Percentiles rank a stretch among this genome's conserved stretches.
phyloP scores from a whole-genome alignment of 2,329 filamentous ascomycete species.

The Ascochyta clinopodiicola region DNA sequence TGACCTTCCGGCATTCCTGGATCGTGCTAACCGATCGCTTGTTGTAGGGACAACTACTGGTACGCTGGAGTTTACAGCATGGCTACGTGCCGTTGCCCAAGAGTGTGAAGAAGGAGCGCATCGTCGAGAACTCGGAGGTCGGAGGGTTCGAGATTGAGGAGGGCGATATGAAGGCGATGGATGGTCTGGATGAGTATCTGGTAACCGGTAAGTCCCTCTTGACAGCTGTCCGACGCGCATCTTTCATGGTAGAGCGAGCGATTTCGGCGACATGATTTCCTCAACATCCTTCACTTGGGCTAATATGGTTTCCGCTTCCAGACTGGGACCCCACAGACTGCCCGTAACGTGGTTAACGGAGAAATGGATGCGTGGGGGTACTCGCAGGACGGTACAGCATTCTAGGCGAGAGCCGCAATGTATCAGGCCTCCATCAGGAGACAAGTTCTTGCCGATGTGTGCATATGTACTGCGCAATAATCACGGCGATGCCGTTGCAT shows the following conservation, averaged over 20 bases:
- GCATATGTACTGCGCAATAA: slow-evolving; percentile 3
- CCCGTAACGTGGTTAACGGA: slow-evolving; percentile 30
- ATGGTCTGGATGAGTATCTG: slow-evolving; percentile 72
- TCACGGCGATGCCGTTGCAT: slow-evolving; percentile 7
- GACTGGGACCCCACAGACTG: slow-evolving; percentile 58
- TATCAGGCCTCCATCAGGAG: slow-evolving; percentile 12
- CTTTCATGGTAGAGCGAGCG: slow-evolving; percentile 10
- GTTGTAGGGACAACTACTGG: slow-evolving; percentile 65
- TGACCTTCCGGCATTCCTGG: neutral
- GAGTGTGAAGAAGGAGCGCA: slow-evolving; percentile 67
- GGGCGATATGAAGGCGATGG: slow-evolving; percentile 69
- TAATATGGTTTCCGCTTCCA: slow-evolving; percentile 28
- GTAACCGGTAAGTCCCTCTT: slow-evolving; percentile 59
- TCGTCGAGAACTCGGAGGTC: slow-evolving; percentile 70
- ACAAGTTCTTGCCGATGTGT: neutral
- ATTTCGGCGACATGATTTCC: slow-evolving; percentile 19
- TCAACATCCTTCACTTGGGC: slow-evolving; percentile 19
- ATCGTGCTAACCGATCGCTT: neutral
- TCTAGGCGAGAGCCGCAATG: slow-evolving; percentile 10
- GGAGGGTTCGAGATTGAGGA: slow-evolving; percentile 66
- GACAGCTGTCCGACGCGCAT: slow-evolving; percentile 3
- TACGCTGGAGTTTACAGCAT: slow-evolving; percentile 81
- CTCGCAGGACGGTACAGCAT: slow-evolving; percentile 13
- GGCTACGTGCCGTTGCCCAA: slow-evolving; percentile 77
- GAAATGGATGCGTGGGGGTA: slow-evolving; percentile 30